These are phyloP conservation scores for Colletotrichum destructivum DNA, from an alignment of 2,329 filamentous ascomycete species.

Conservation along the genomic window DNA sequence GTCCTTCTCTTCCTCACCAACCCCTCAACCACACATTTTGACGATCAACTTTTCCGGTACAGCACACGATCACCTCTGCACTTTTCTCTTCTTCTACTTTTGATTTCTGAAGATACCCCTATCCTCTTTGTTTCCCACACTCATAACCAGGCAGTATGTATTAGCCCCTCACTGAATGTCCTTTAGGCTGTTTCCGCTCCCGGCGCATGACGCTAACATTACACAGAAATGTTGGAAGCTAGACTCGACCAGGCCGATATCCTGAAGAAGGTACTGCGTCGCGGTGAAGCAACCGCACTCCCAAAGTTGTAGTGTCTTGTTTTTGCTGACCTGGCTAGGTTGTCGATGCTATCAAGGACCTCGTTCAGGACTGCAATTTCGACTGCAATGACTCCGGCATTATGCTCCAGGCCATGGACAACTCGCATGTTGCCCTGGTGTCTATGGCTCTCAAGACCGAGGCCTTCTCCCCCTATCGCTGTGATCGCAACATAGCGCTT, in stretches of 20 bases:
- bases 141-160: constrained; percentile 37
- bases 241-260: constrained; percentile 93
- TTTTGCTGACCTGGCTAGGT: constrained; percentile 70
- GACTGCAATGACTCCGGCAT: constrained; percentile 99
- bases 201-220: constrained; percentile 52
- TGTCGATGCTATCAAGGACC: constrained; percentile 98
- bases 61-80: constrained; percentile 16
- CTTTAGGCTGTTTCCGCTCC: background rate
- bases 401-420: constrained; percentile 99
- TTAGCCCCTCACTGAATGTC: background rate
- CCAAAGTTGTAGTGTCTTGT: constrained; percentile 1
- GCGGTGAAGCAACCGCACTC: background rate
- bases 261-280: constrained; percentile 87
- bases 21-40: constrained; percentile 29
- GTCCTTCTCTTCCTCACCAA: constrained; percentile 38
- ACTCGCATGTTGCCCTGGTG: constrained; percentile 98
- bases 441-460: constrained; percentile 99
- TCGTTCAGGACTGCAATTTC: constrained; percentile 99
- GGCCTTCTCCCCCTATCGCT: constrained; percentile 94
- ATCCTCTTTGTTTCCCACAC: constrained; percentile 15
- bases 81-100: constrained; percentile 19
- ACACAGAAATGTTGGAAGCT: constrained; percentile 88
- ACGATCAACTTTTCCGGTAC: constrained; percentile 11
- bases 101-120: constrained; percentile 37
- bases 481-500: constrained; percentile 98